phyloP scores from a whole-genome alignment of 2,329 filamentous ascomycete genomes.

The Herpomyces periplanetae region DNA sequence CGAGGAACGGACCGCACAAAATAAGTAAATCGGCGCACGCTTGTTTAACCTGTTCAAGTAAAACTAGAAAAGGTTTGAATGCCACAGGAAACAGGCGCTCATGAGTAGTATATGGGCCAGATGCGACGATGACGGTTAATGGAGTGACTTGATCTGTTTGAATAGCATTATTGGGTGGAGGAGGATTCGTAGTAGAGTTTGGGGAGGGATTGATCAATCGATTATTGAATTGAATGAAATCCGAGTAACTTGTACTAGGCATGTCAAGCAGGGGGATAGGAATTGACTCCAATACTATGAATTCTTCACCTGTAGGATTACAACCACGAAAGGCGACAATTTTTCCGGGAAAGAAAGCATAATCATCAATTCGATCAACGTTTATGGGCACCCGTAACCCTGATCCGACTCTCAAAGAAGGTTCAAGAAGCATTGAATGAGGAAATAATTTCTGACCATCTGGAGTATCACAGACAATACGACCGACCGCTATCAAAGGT shows the following conservation, averaged over 20 bases:
- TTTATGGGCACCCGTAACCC: slow-evolving; percentile 46
- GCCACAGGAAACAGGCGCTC: slow-evolving; percentile 72
- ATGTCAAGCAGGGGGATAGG: slow-evolving; percentile 29
- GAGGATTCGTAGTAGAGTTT: slow-evolving; percentile 13
- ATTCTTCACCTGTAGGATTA: slow-evolving; percentile 51
- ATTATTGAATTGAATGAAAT: slow-evolving; percentile 25
- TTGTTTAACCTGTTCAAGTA: slow-evolving; percentile 37
- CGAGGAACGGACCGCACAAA: slow-evolving; percentile 53
- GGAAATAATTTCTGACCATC: slow-evolving; percentile 58
- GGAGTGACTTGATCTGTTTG: too few species aligned
- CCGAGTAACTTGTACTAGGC: slow-evolving; percentile 24
- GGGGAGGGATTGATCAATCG: slow-evolving; percentile 23
- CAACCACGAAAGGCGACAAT: slow-evolving; percentile 55
- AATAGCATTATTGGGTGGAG: too few species aligned
- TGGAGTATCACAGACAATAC: slow-evolving; percentile 54
- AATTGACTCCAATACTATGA: slow-evolving; percentile 37
- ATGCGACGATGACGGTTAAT: slow-evolving; percentile 32
- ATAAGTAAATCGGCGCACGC: slow-evolving; percentile 37
- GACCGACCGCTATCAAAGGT: slow-evolving; percentile 57
- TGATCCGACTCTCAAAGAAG: slow-evolving; percentile 40
- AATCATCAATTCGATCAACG: slow-evolving; percentile 22
- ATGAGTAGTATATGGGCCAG: slow-evolving; percentile 68
- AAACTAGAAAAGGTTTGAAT: slow-evolving; percentile 44
- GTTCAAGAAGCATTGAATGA: slow-evolving; percentile 54
- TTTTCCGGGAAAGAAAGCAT: slow-evolving; percentile 73